Base-by-base conservation (phyloP, 495 filamentous ascomycete genomes). In the Amphirosellinia nigrospora region DNA sequence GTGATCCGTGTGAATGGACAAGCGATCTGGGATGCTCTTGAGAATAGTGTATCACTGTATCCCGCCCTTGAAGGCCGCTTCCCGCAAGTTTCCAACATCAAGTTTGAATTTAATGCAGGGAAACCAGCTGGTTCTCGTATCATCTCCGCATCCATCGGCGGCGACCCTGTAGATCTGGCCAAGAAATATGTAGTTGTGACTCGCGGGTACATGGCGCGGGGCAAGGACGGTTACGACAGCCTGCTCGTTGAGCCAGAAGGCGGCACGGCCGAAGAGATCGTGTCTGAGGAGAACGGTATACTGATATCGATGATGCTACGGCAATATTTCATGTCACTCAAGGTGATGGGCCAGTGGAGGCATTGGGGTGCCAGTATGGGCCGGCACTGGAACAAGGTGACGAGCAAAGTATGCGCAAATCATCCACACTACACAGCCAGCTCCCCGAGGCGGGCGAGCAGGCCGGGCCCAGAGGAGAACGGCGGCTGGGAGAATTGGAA, bases 271-370 rank as follows among this genome's bases (percentile, higher is more conserved):
- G 90, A 93, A 72, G 92, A 93, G 75, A 73, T 97, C 21, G 89
- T 97, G 23, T 87, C 86, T 32, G 94, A 97, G 70, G 94, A 97
- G 74, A 93, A 91, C 67, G 94, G 94, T 9, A 87, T 96, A 5
- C 79, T 97, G 34, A 93, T 97, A 71, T 92, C 89, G 71, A 93
- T 89, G 69, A 89, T 97, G 69, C 82, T 97, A 28, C 88, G 94
- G 4, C 94, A 97, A 78, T 97, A 96, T 74, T 97, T 97, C 76
- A 87, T 95, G 83, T 90, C 89, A 13, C 81, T 96, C 21, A 93
- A 93, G 68, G 89, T 94, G 0, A 78, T 96, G 63, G 90, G 92
- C 3, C 85, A 85, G 72, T 97, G 94, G 94, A 84, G 84, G 56
- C 79, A 85, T 21, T 91, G 91, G 90, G 86, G 87, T 48, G 76